A percentile compares a stretch with the other conserved stretches of the same genome.
Conservation (phyloP, 768 basidiomycete species). For the Mrakia gelida region DNA sequence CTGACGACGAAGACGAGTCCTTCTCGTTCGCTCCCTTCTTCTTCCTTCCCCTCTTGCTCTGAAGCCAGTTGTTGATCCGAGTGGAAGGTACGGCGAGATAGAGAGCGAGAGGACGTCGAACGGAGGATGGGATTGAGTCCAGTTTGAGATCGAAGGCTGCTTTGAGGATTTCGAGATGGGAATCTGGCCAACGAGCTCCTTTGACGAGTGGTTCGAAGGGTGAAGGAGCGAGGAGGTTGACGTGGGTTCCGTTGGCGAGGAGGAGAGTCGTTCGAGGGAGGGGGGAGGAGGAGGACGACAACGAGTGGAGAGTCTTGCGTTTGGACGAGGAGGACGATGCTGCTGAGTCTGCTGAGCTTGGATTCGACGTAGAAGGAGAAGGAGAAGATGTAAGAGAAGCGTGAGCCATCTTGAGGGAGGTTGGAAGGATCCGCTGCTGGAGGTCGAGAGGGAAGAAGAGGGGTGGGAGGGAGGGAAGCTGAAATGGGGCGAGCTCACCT, state of each 20-base stretch:
- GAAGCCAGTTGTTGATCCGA: background rate
- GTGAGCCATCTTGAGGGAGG: too few species aligned
- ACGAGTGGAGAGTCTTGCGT: background rate
- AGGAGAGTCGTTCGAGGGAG: background rate
- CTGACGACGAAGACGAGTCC: background rate
- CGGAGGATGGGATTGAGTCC: background rate
- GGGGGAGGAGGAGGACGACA: background rate
- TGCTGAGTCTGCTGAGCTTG: too few species aligned
- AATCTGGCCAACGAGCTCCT: background rate
- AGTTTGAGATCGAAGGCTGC: background rate
- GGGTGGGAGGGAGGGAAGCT: too few species aligned
- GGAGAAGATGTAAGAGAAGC: too few species aligned
- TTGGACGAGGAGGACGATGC: background rate
- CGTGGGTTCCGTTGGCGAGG: background rate
- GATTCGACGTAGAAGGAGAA: too few species aligned
- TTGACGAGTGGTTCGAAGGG: background rate
- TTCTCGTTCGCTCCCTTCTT: background rate
- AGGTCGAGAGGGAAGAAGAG: too few species aligned
- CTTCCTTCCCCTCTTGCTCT: background rate
- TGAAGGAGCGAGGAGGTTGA: background rate
- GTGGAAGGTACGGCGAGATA: background rate
- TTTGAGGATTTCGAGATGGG: background rate
- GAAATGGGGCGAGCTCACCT: too few species aligned
- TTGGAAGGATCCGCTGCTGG: too few species aligned
- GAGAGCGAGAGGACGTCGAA: background rate